Base-by-base conservation (phyloP, 768 basidiomycete genomes). In the Neoboletus brunneissimus region DNA sequence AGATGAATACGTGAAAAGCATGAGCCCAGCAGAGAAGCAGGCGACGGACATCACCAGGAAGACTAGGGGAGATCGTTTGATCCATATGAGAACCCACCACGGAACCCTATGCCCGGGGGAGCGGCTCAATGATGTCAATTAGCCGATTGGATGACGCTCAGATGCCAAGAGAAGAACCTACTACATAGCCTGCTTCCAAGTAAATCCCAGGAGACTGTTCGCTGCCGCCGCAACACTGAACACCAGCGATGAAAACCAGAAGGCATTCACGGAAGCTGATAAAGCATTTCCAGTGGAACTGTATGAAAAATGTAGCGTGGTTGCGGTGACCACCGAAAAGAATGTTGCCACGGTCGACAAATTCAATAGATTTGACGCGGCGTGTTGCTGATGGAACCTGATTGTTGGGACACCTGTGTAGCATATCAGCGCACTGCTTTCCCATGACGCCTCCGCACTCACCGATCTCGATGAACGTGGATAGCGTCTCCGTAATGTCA, bases 1-100 rank as follows among this genome's bases (percentile, higher is more conserved):
- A 18, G 89, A 88, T 3, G 89, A 83, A 66, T 90, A 91, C 13
- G 88, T 79, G 65, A 91, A 91, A 43, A 86, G 81, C 64, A 87
- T 85, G 18, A 91, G 77, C 15, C 89, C 89, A 41, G 88, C 79
- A 1, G 87, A 91, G 72, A 92, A 92, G 71, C 86, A 88, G 40
- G 88, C 87, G 44, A 91, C 89, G 51, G 90, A 89, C 68, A 91
- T 78, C 56, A 91, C 89, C 45, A 91, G 81, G 74, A 91, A 90
- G 58, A 91, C 87, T 34, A 92, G 77, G 15, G 89, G 89, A 6
- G 88, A 89, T 35, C 89, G 78, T 67, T 91, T 91, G 74, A 91
- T 91, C 89, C 88, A 92, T 62, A 91, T 91, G 41, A 81, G 67
- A 23, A 82, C 79, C 80, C 80, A 81, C 80, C 80, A 81, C 10